These are phyloP conservation scores for Aspergillus glaucus DNA, from an alignment of 2,329 filamentous ascomycete species.

Conservation along the genomic window DNA sequence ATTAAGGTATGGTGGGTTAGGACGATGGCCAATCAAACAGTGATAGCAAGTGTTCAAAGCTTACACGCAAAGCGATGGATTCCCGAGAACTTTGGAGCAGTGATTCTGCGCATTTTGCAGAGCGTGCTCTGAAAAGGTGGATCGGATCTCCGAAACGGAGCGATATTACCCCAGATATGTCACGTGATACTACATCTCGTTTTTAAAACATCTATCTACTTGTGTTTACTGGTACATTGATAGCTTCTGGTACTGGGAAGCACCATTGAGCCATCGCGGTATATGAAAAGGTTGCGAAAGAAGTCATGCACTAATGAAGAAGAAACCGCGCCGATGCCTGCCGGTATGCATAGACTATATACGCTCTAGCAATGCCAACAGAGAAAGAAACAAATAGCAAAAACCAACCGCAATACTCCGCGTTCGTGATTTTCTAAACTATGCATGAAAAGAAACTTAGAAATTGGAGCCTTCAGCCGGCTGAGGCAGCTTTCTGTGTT, in stretches of 20 bases:
- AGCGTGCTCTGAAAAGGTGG: background rate
- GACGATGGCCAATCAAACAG: background rate
- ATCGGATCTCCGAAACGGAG: background rate
- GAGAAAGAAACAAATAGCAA: slow-evolving; percentile 14
- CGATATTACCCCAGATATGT: background rate
- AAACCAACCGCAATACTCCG: slow-evolving; percentile 26
- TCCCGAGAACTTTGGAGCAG: slow-evolving; percentile 29
- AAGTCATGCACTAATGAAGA: slow-evolving; percentile 5
- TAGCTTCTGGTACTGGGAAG: too few species aligned
- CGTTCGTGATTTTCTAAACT: slow-evolving; percentile 12
- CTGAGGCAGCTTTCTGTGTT: slow-evolving; percentile 92
- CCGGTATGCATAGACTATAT: slow-evolving; percentile 35
- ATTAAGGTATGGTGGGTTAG: background rate
- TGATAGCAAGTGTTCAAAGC: slow-evolving; percentile 5
- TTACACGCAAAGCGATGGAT: slow-evolving; percentile 42
- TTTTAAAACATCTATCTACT: slow-evolving; percentile 9
- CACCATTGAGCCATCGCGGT: too few species aligned
- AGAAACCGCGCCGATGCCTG: slow-evolving; percentile 26
- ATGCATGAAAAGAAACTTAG: slow-evolving; percentile 19
- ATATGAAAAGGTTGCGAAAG: too few species aligned
- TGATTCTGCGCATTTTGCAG: slow-evolving; percentile 31
- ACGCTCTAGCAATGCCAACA: slow-evolving; percentile 25
- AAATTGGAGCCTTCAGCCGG: slow-evolving; percentile 76
- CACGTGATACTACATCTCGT: slow-evolving; percentile 8
- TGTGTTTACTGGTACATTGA: too few species aligned